These are phyloP conservation scores for Pyrenochaeta sp. DNA, from an alignment of 2,329 filamentous ascomycete species.

Conservation along the genomic window DNA sequence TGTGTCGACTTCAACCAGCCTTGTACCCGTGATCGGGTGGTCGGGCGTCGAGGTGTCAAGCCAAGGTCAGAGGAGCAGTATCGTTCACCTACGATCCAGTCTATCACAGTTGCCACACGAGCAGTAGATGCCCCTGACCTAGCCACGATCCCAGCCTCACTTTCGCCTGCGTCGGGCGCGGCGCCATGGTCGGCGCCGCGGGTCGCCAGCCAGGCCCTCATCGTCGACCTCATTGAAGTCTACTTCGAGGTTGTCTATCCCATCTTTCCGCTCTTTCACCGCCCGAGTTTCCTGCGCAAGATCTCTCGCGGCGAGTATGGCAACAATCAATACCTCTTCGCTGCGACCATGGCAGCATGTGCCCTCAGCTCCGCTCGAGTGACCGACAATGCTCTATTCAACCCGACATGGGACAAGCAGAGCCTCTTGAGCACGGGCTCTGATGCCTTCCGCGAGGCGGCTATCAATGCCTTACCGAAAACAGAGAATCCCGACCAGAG, in stretches of 20 bases:
- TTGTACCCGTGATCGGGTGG: conserved; percentile 12
- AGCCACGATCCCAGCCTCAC: not conserved
- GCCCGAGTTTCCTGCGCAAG: conserved; percentile 6
- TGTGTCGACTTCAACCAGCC: conserved; percentile 13
- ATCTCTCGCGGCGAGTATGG: conserved; percentile 8
- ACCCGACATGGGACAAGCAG: not conserved
- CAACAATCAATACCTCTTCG: conserved; percentile 4
- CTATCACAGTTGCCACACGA: not conserved
- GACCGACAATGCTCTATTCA: conserved; percentile 10
- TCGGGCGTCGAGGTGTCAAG: conserved; percentile 7
- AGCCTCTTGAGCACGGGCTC: not conserved
- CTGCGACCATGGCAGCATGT: conserved; percentile 15
- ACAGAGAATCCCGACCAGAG: conserved; percentile 4
- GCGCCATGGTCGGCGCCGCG: conserved; percentile 36
- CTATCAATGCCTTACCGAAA: not conserved
- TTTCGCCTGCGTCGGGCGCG: too few species aligned
- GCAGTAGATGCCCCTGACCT: not conserved
- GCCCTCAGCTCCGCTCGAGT: conserved; percentile 14
- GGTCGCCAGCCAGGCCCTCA: conserved; percentile 59
- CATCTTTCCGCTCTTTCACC: conserved; percentile 26
- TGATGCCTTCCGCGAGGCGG: conserved; percentile 4
- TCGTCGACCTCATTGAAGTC: conserved; percentile 29
- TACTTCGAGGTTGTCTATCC: conserved; percentile 18
- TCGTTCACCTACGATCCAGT: conserved; percentile 15
- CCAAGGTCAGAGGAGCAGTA: not conserved